phyloP scores from a whole-genome alignment of 2,329 filamentous ascomycete species.

The Penicillium sp. region DNA sequence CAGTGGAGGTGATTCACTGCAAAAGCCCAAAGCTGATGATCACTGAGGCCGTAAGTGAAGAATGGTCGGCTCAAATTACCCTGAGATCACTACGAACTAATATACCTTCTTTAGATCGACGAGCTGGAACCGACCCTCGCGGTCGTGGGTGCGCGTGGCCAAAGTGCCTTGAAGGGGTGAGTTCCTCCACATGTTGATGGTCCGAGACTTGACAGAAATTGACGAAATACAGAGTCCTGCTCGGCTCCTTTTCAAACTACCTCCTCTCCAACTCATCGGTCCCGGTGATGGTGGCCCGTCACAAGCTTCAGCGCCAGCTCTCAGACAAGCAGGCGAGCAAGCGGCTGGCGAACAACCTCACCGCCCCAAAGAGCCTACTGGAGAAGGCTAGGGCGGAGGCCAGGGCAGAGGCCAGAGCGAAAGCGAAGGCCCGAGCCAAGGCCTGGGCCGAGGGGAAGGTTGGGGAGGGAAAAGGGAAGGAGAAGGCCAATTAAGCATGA shows the following conservation, averaged over 20 bases:
- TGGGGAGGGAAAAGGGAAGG: not conserved
- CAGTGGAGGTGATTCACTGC: constrained; percentile 96
- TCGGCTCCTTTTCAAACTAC: constrained; percentile 97
- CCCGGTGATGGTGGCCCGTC: constrained; percentile 96
- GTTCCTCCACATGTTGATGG: constrained; percentile 34
- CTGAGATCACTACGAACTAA: constrained; percentile 9
- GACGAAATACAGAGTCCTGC: constrained; percentile 68
- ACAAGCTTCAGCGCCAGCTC: constrained; percentile 82
- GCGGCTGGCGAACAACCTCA: constrained; percentile 79
- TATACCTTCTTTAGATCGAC: constrained; percentile 68
- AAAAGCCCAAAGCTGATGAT: constrained; percentile 96
- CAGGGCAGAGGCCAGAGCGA: constrained; percentile 62
- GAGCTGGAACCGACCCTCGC: constrained; percentile 88
- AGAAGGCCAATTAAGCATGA: not conserved
- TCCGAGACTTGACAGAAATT: constrained; percentile 6
- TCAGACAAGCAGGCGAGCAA: constrained; percentile 69
- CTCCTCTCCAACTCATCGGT: constrained; percentile 95
- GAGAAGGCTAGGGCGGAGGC: constrained; percentile 57
- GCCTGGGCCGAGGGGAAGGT: not conserved
- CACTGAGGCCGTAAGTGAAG: constrained; percentile 72
- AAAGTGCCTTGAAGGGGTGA: constrained; percentile 91
- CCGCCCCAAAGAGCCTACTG: constrained; percentile 65
- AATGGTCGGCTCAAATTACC: constrained; percentile 20
- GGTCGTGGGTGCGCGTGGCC: constrained; percentile 86
- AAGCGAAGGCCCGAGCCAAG: not conserved